Percentiles rank a stretch among this genome's conserved stretches.
phyloP scores from a whole-genome alignment of 2,329 filamentous ascomycete species.

The Phialophora expanda region DNA sequence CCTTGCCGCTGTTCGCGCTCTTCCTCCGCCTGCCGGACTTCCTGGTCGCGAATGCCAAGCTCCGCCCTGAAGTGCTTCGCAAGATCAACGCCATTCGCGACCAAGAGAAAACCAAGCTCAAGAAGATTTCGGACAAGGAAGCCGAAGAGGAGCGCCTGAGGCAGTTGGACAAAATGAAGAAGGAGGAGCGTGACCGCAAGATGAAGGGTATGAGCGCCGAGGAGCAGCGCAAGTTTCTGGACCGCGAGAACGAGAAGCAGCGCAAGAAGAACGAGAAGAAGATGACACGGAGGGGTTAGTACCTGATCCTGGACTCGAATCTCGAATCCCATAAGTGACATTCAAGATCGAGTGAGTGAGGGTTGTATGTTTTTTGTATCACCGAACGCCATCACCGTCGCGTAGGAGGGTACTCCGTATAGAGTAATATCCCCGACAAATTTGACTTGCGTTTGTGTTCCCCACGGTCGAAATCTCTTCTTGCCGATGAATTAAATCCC shows the following conservation, averaged over 20 bases:
- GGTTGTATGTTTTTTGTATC: too few species aligned
- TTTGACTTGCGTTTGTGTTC: too few species aligned
- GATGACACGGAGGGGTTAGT: conserved; percentile 59
- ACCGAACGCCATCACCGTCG: too few species aligned
- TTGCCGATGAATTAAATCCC: too few species aligned
- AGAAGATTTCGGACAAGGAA: conserved; percentile 75
- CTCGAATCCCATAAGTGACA: too few species aligned
- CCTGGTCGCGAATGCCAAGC: conserved; percentile 77
- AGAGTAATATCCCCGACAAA: too few species aligned
- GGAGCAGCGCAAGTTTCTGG: conserved; percentile 83
- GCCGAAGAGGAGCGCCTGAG: conserved; percentile 65
- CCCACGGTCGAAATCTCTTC: too few species aligned
- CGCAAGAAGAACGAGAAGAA: conserved; percentile 67
- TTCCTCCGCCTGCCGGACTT: conserved; percentile 85
- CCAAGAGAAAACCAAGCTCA: conserved; percentile 76
- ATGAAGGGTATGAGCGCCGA: conserved; percentile 76
- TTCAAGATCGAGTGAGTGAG: too few species aligned
- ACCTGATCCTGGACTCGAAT: neutral
- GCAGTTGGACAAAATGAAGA: conserved; percentile 68
- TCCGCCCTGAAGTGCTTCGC: conserved; percentile 86
- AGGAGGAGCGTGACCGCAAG: conserved; percentile 86
- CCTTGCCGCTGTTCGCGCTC: conserved; percentile 77
- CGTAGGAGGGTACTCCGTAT: too few species aligned
- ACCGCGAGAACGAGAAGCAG: conserved; percentile 79
- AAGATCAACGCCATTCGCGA: conserved; percentile 83